These are phyloP conservation scores for Ustulina deusta DNA, from an alignment of 2,329 filamentous ascomycete genomes.

Conservation along the genomic window DNA sequence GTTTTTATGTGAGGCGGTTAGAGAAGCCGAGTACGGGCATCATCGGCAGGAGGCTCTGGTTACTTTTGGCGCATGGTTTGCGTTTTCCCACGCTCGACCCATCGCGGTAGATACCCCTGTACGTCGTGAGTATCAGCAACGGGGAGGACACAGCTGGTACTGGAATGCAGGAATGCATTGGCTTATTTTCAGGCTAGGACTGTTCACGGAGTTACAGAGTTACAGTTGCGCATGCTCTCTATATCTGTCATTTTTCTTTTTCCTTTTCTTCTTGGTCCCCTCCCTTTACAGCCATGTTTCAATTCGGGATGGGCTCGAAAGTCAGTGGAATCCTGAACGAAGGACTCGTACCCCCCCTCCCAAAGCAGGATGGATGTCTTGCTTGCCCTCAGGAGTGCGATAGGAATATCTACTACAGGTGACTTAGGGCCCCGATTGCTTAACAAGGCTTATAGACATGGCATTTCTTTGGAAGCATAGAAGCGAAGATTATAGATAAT, in stretches of 20 bases:
- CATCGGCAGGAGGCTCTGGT: conserved; percentile 45
- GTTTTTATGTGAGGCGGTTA: conserved; percentile 41
- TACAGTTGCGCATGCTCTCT: neutral
- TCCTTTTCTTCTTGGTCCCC: neutral
- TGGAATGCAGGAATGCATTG: conserved; percentile 7
- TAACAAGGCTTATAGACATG: neutral
- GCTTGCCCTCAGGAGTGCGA: neutral
- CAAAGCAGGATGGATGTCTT: neutral
- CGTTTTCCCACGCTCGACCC: conserved; percentile 38
- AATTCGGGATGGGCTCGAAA: neutral
- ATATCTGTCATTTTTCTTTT: neutral
- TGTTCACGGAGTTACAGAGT: neutral
- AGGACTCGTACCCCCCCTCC: neutral
- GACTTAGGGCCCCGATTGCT: neutral
- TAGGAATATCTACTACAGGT: neutral
- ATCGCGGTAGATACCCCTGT: conserved; percentile 29
- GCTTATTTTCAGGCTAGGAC: conserved; percentile 1
- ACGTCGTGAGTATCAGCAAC: conserved; percentile 25
- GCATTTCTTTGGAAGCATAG: neutral
- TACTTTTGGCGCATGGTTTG: conserved; percentile 44
- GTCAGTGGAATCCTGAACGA: neutral
- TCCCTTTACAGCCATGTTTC: neutral
- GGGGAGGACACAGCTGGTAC: conserved; percentile 10
- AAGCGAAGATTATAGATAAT: neutral
- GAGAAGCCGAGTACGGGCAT: conserved; percentile 38